phyloP scores from a whole-genome alignment of 2,329 filamentous ascomycete genomes.

The Epichloe sibirici region DNA sequence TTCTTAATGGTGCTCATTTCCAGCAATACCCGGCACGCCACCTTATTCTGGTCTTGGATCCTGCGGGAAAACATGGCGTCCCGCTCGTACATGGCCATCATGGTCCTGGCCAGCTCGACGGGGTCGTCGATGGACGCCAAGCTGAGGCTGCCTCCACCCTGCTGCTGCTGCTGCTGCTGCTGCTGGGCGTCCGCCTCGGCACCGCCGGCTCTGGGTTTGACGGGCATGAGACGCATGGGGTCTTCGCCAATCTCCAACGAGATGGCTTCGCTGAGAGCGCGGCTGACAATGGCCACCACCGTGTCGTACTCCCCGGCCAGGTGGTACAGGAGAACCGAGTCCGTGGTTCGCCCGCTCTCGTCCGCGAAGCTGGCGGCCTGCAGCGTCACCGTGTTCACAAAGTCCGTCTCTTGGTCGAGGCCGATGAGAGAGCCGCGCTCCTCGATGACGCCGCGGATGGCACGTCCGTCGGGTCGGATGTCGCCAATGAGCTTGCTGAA shows the following conservation, averaged over 20 bases:
- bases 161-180: constrained; percentile 21
- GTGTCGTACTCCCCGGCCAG: constrained; percentile 90
- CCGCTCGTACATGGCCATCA: constrained; percentile 51
- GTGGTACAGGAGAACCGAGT: constrained; percentile 90
- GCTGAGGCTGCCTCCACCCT: constrained; percentile 42
- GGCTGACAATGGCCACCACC: constrained; percentile 82
- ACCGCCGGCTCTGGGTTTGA: constrained; percentile 51
- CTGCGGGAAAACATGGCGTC: constrained; percentile 48
- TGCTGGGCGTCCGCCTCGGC: constrained; percentile 15
- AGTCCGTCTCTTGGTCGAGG: constrained; percentile 66
- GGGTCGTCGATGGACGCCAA: constrained; percentile 48
- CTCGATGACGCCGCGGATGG: constrained; percentile 80
- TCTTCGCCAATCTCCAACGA: constrained; percentile 77
- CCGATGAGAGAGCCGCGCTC: constrained; percentile 72
- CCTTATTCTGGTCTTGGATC: constrained; percentile 44
- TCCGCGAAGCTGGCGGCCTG: constrained; percentile 89
- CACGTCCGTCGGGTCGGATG: constrained; percentile 71
- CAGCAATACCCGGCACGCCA: constrained; percentile 43
- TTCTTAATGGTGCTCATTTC: constrained; percentile 51
- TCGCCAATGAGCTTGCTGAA: constrained; percentile 92
- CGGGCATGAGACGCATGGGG: constrained; percentile 62
- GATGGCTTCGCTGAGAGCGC: constrained; percentile 79
- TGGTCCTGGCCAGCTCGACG: constrained; percentile 44
- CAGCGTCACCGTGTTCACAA: constrained; percentile 82
- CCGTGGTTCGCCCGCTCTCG: constrained; percentile 83